Evolutionary conservation across 179 eudicot genomes (phyloP).

Genomic region (Monotropa hypopitys): DNA sequence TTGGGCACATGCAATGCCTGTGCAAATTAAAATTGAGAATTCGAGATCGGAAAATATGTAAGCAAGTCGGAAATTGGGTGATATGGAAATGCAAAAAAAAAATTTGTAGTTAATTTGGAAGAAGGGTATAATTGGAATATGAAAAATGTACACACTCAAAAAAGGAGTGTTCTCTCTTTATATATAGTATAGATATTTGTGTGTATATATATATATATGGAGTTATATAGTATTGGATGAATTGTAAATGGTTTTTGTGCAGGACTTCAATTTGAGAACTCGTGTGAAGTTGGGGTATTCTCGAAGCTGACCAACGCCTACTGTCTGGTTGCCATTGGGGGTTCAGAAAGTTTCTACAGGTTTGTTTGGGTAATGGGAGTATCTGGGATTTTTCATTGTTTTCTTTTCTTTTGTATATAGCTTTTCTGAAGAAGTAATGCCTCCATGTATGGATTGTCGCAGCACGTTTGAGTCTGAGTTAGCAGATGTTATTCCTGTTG

Average conservation of each 20-base stretch:
- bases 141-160: too few species aligned
- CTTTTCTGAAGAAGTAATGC: not conserved
- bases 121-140: too few species aligned
- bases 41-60: too few species aligned
- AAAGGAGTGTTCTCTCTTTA: not conserved
- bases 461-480: slow-evolving; percentile 82
- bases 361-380: slow-evolving; percentile 7
- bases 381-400: not conserved
- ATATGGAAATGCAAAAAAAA: not conserved
- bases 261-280: slow-evolving; percentile 90
- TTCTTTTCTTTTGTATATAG: not conserved
- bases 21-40: too few species aligned
- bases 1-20: not conserved
- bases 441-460: slow-evolving; percentile 11
- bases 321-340: slow-evolving; percentile 86
- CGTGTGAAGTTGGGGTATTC: slow-evolving; percentile 73
- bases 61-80: too few species aligned
- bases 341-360: slow-evolving; percentile 91
- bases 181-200: not conserved
- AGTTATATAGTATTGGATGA: not conserved
- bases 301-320: slow-evolving; percentile 88
- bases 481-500: slow-evolving; percentile 62
- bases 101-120: not conserved
- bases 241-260: slow-evolving; percentile 7
- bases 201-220: not conserved